Evolutionary conservation across 345 rosid genomes (phyloP).

Genomic region (Salix purpurea): DNA sequence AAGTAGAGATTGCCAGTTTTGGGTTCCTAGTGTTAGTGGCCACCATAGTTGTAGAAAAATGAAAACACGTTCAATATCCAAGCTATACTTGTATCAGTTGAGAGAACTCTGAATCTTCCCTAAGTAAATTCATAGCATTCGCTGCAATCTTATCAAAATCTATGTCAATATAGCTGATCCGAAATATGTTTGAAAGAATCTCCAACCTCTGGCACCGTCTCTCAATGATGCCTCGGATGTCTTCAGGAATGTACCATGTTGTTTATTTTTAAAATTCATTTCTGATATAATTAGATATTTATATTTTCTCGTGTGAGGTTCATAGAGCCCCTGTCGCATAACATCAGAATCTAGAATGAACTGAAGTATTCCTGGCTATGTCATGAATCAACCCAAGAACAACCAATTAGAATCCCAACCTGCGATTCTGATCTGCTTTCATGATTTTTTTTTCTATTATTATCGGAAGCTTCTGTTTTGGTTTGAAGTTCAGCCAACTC

Average conservation of each 20-base stretch:
- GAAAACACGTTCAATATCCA: neutral
- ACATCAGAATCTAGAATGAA: neutral
- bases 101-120: neutral
- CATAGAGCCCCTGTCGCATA: neutral
- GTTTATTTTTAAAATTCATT: too few relatives aligned
- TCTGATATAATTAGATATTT: neutral
- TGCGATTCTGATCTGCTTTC: neutral
- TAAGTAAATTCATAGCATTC: neutral
- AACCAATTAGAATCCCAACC: neutral
- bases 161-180: neutral
- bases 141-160: neutral
- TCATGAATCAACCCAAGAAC: neutral
- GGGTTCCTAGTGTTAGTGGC: slow-evolving; percentile 12
- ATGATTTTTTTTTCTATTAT: neutral
- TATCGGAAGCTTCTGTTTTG: neutral
- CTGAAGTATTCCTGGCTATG: neutral
- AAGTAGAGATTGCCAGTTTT: slow-evolving; percentile 13
- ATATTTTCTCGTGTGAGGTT: neutral
- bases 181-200: neutral
- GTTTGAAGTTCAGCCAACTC: neutral
- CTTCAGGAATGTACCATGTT: neutral
- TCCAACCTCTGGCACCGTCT: neutral
- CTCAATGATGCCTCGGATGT: neutral
- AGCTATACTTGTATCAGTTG: slow-evolving; percentile 1
- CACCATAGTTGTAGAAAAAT: neutral